Conservation (phyloP, 108 stramenopile genomes). For the Parmales sp. region DNA sequence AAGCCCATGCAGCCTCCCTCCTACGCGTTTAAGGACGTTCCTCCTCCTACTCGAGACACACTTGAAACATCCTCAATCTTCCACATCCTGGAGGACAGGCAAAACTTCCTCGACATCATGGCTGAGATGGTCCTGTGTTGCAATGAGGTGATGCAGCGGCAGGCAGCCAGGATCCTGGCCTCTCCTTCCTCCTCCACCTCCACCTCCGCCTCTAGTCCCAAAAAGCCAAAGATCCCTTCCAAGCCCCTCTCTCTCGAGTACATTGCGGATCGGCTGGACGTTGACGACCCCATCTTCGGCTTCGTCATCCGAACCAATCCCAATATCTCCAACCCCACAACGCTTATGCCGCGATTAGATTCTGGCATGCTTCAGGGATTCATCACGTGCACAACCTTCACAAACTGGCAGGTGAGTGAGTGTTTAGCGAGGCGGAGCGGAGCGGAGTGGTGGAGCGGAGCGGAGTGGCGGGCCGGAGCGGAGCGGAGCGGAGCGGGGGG, state of each 20-base stretch:
- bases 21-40: neutral
- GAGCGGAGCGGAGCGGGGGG: neutral
- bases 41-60: neutral
- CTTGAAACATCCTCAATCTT: neutral
- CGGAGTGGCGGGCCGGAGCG: neutral
- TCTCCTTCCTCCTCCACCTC: neutral
- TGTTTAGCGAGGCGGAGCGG: neutral
- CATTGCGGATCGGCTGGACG: constrained; percentile 80
- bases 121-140: constrained; percentile 73
- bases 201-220: neutral
- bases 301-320: constrained; percentile 51
- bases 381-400: constrained; percentile 75
- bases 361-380: constrained; percentile 79
- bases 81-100: neutral
- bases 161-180: too few species aligned
- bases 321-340: neutral
- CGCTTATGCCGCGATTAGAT: neutral
- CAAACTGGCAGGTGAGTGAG: constrained; percentile 57
- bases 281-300: constrained; percentile 76
- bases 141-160: constrained; percentile 71
- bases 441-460: neutral
- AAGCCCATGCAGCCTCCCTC: neutral
- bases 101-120: constrained; percentile 37
- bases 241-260: constrained; percentile 82
- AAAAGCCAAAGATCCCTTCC: constrained; percentile 5